phyloP scores from a whole-genome alignment of 331 rosid species.

The Dryas integrifolia region DNA sequence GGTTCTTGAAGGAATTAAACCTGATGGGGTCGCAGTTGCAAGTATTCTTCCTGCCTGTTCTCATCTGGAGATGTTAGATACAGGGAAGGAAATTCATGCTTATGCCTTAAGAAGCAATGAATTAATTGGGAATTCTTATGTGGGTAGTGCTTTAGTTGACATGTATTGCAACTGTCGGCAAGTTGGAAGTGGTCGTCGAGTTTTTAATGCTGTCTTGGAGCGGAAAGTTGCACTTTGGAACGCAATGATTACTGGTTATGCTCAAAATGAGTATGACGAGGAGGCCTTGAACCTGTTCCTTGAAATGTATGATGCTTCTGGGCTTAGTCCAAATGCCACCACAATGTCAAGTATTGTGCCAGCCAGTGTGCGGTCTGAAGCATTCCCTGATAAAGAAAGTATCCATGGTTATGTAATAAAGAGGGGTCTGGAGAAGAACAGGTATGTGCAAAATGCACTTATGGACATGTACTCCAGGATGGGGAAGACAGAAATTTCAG shows the following conservation, averaged over 20 bases:
- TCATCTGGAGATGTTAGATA: slow-evolving; percentile 61
- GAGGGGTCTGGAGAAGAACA: slow-evolving; percentile 55
- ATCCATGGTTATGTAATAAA: slow-evolving; percentile 65
- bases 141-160: slow-evolving; percentile 77
- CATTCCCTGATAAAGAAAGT: slow-evolving; percentile 50
- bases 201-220: slow-evolving; percentile 47
- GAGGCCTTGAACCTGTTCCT: slow-evolving; percentile 60
- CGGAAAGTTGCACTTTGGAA: slow-evolving; percentile 61
- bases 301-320: slow-evolving; percentile 48
- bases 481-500: slow-evolving; percentile 54
- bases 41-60: slow-evolving; percentile 84
- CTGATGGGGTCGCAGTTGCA: slow-evolving; percentile 69
- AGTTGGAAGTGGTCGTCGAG: slow-evolving; percentile 50
- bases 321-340: slow-evolving; percentile 48
- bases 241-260: slow-evolving; percentile 75
- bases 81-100: slow-evolving; percentile 65
- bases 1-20: slow-evolving; percentile 53
- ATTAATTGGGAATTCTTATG: slow-evolving; percentile 57
- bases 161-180: slow-evolving; percentile 76
- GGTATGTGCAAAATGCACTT: slow-evolving; percentile 74
- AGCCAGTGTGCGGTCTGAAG: slow-evolving; percentile 50
- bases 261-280: slow-evolving; percentile 53
- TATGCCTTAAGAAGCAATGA: slow-evolving; percentile 48
- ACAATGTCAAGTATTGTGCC: slow-evolving; percentile 76
- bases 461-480: slow-evolving; percentile 85